A percentile compares a stretch with the other conserved stretches of the same genome.
phyloP scores from a whole-genome alignment of 1,284 basidiomycete species.

The Ceratobasidium sp. region DNA sequence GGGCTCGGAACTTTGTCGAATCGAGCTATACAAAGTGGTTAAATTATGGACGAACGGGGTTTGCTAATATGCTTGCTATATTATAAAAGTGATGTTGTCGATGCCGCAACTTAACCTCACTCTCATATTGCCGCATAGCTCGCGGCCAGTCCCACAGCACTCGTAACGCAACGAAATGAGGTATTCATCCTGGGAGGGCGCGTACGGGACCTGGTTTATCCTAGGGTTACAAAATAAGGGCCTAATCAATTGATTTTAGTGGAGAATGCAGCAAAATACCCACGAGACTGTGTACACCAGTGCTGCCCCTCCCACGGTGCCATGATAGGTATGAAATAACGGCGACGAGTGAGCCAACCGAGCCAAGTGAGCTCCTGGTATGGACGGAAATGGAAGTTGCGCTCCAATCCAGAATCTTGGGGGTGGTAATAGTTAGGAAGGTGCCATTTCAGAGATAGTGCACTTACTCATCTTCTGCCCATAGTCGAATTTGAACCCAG shows the following conservation, averaged over 20 bases:
- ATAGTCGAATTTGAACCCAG: slow-evolving; percentile 21
- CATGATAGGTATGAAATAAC: slow-evolving; percentile 24
- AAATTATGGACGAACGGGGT: neutral
- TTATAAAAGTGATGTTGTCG: slow-evolving; percentile 18
- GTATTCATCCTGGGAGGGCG: slow-evolving; percentile 25
- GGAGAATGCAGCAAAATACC: neutral
- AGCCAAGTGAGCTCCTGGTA: slow-evolving; percentile 20
- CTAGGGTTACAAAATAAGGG: neutral
- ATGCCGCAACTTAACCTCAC: slow-evolving; percentile 20
- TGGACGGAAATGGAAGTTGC: slow-evolving; percentile 25
- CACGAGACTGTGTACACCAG: slow-evolving; percentile 24
- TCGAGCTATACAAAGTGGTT: neutral
- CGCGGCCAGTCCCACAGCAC: slow-evolving; percentile 6
- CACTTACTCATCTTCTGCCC: slow-evolving; percentile 31
- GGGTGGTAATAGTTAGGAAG: neutral
- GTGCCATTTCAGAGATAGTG: neutral
- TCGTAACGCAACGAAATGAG: slow-evolving; percentile 15
- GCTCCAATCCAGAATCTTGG: slow-evolving; percentile 28
- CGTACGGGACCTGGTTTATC: slow-evolving; percentile 11
- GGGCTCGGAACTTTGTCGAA: slow-evolving; percentile 28
- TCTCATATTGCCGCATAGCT: slow-evolving; percentile 19
- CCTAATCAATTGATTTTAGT: neutral
- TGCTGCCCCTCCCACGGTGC: slow-evolving; percentile 2
- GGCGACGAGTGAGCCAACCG: slow-evolving; percentile 13
- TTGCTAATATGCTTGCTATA: slow-evolving; percentile 5